These are phyloP conservation scores for Cordyceps javanica DNA, from an alignment of 2,329 filamentous ascomycete genomes.

Conservation along the genomic window DNA sequence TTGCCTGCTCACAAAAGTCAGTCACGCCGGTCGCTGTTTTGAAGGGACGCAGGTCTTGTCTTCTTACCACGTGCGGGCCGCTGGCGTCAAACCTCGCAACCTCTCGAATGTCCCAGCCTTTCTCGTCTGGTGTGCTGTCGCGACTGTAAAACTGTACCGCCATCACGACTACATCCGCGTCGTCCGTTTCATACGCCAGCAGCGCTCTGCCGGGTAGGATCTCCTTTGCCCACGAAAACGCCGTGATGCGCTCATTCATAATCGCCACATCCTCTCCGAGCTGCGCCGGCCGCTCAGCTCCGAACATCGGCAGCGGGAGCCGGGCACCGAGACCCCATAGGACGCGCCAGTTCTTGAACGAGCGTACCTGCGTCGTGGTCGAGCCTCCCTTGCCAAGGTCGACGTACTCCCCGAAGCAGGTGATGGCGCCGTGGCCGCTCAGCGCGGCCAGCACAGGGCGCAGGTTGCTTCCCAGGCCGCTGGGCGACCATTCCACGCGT, in stretches of 20 bases:
- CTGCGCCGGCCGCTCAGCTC: slow-evolving; percentile 9
- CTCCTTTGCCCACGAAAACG: slow-evolving; percentile 48
- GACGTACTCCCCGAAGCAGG: slow-evolving; percentile 44
- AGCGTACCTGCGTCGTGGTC: slow-evolving; percentile 27
- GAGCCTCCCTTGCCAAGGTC: slow-evolving; percentile 22
- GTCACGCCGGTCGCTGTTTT: neutral
- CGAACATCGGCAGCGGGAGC: slow-evolving; percentile 38
- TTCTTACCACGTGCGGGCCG: slow-evolving; percentile 36
- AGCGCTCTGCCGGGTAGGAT: slow-evolving; percentile 36
- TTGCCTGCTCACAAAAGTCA: slow-evolving; percentile 17
- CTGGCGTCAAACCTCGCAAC: slow-evolving; percentile 40
- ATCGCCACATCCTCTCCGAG: slow-evolving; percentile 23
- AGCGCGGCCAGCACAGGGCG: slow-evolving; percentile 46
- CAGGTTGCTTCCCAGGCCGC: slow-evolving; percentile 48
- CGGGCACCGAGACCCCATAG: slow-evolving; percentile 52
- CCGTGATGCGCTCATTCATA: slow-evolving; percentile 40
- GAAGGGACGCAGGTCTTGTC: neutral
- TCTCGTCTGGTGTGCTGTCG: slow-evolving; percentile 18
- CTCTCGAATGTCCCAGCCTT: slow-evolving; percentile 47
- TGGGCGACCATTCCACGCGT: slow-evolving; percentile 50
- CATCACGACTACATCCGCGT: slow-evolving; percentile 44
- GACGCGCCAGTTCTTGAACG: slow-evolving; percentile 45
- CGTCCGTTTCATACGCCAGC: slow-evolving; percentile 47
- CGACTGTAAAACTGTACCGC: slow-evolving; percentile 35
- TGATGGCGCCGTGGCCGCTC: slow-evolving; percentile 43